Evolutionary conservation across 2,329 filamentous ascomycete species (phyloP).

Genomic region (Sarocladium strictum): DNA sequence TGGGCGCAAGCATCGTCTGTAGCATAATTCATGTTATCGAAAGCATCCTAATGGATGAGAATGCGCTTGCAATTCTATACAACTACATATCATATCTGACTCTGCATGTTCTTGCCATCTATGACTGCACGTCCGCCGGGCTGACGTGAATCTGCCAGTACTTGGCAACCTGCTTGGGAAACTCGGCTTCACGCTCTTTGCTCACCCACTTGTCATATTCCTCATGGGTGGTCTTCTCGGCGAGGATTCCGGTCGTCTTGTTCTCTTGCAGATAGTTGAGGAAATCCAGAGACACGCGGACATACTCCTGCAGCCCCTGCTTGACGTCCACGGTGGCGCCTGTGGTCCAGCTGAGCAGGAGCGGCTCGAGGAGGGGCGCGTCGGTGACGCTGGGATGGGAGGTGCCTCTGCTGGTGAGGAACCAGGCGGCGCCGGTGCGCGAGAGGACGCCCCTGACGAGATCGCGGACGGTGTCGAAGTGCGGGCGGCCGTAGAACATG

Average conservation of each 20-base stretch:
- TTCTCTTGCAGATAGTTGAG: slow-evolving; percentile 35
- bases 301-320: slow-evolving; percentile 54
- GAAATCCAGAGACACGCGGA: slow-evolving; percentile 52
- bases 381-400: slow-evolving; percentile 61
- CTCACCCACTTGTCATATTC: slow-evolving; percentile 35
- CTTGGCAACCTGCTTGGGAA: slow-evolving; percentile 26
- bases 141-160: slow-evolving; percentile 39
- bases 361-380: slow-evolving; percentile 57
- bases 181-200: slow-evolving; percentile 23
- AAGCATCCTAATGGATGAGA: no score
- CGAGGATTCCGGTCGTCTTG: slow-evolving; percentile 34
- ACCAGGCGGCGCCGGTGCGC: slow-evolving; percentile 42
- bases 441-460: slow-evolving; percentile 42
- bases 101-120: not conserved
- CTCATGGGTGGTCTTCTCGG: slow-evolving; percentile 39
- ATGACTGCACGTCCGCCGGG: slow-evolving; percentile 13
- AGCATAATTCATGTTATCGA: no score
- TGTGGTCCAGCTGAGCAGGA: slow-evolving; percentile 54
- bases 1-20: no score
- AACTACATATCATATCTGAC: no score
- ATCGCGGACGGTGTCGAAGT: slow-evolving; percentile 57
- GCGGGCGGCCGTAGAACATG: slow-evolving; percentile 56
- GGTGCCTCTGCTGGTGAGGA: slow-evolving; percentile 47
- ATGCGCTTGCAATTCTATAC: no score
- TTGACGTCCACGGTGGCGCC: slow-evolving; percentile 52